A percentile compares a stretch with the other conserved stretches of the same genome.
Conservation (phyloP, 2,329 filamentous ascomycete genomes). For the Colletotrichum musae region DNA sequence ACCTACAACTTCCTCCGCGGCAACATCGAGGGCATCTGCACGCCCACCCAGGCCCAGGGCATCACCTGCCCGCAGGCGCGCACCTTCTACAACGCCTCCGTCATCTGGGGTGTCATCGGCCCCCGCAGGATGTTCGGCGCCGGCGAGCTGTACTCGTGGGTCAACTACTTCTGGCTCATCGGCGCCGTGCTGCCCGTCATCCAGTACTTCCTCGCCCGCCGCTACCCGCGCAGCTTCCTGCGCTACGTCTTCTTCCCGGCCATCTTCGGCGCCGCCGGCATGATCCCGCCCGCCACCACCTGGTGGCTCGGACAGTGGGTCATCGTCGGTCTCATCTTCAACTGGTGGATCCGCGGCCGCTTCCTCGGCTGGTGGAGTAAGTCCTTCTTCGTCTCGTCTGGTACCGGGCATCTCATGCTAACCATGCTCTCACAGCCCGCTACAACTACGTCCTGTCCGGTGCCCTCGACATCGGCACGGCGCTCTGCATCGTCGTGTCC, state of each 20-base stretch:
- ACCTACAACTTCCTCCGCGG: constrained; percentile 57
- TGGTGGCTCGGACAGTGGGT: constrained; percentile 70
- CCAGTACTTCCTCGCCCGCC: constrained; percentile 64
- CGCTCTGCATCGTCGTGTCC: constrained; percentile 69
- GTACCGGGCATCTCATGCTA: not conserved
- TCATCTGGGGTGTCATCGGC: constrained; percentile 74
- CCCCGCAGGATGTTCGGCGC: constrained; percentile 52
- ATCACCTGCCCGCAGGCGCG: constrained; percentile 70
- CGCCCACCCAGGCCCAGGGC: constrained; percentile 59
- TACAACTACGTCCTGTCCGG: constrained; percentile 74
- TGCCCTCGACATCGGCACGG: constrained; percentile 71
- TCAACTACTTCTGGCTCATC: constrained; percentile 69
- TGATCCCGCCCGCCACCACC: constrained; percentile 69
- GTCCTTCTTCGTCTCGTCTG: not conserved
- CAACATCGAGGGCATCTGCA: constrained; percentile 70
- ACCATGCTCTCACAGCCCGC: constrained; percentile 48
- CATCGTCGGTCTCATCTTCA: constrained; percentile 69
- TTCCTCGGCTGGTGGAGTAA: constrained; percentile 69
- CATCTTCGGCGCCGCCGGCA: constrained; percentile 64
- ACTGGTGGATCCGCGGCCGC: constrained; percentile 64
- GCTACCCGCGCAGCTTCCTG: constrained; percentile 61
- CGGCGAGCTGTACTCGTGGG: constrained; percentile 62
- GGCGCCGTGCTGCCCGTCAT: constrained; percentile 63
- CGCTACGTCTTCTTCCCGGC: constrained; percentile 68
- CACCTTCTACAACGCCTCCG: constrained; percentile 72